Conservation (phyloP, 1,139 yeast genomes). For the Kodamaea ohmeri region DNA sequence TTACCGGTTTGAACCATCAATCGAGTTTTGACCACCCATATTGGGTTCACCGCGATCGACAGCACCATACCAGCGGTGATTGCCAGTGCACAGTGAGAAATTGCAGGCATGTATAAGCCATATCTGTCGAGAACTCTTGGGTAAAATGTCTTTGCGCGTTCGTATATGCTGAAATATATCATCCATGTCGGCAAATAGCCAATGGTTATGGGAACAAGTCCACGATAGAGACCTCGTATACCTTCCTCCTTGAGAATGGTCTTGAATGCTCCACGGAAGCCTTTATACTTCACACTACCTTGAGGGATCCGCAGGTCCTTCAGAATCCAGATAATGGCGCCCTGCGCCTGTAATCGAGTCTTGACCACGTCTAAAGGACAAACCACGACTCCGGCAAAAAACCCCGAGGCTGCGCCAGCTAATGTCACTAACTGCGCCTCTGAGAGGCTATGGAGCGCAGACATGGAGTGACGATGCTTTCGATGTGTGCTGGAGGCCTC, state of each 20-base stretch:
- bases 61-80: conserved; percentile 87
- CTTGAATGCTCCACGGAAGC: conserved; percentile 45
- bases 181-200: conserved; percentile 99
- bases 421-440: conserved; percentile 38
- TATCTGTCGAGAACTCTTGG: conserved; percentile 31
- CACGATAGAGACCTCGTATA: conserved; percentile 77
- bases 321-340: conserved; percentile 19
- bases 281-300: conserved; percentile 16
- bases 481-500: conserved; percentile 1
- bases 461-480: neutral
- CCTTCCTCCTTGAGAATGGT: conserved; percentile 78
- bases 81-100: conserved; percentile 75
- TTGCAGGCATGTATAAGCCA: conserved; percentile 43
- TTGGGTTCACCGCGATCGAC: conserved; percentile 87
- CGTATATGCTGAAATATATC: conserved; percentile 89
- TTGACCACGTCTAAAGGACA: conserved; percentile 49
- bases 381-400: conserved; percentile 46
- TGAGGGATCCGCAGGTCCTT: conserved; percentile 9
- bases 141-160: conserved; percentile 60
- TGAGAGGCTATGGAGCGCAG: conserved; percentile 5
- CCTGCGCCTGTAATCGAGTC: conserved; percentile 47
- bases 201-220: conserved; percentile 82
- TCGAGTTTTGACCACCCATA: conserved; percentile 96
- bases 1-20: conserved; percentile 80
- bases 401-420: conserved; percentile 47